Evolutionary conservation across 768 basidiomycete species (phyloP).

Genomic region (Suillus subluteus): DNA sequence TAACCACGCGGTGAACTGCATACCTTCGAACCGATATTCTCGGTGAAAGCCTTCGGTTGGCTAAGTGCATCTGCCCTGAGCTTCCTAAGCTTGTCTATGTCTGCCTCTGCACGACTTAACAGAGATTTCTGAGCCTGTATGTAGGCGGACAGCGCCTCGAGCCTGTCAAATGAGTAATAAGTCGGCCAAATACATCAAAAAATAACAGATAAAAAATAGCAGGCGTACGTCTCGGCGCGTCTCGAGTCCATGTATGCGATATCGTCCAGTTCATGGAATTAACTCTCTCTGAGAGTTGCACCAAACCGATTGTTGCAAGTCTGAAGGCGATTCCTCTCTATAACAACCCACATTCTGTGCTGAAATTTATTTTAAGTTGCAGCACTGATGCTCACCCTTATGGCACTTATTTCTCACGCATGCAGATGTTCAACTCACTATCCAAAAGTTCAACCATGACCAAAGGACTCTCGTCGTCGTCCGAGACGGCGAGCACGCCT

Average conservation of each 20-base stretch:
- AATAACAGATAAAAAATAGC: not conserved
- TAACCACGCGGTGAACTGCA: slow-evolving; percentile 14
- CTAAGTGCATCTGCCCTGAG: slow-evolving; percentile 44
- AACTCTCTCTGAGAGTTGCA: slow-evolving; percentile 13
- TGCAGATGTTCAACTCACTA: slow-evolving; percentile 15
- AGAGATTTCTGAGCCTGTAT: slow-evolving; percentile 62
- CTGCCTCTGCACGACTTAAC: slow-evolving; percentile 61
- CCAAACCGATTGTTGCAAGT: not conserved
- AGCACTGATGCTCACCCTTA: slow-evolving; percentile 10
- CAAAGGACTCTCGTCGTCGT: slow-evolving; percentile 26
- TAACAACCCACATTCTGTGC: not conserved
- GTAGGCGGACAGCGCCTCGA: slow-evolving; percentile 68
- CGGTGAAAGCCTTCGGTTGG: slow-evolving; percentile 38
- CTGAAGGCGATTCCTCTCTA: not conserved
- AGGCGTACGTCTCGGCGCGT: slow-evolving; percentile 40
- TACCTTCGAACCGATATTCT: slow-evolving; percentile 41
- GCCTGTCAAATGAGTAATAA: slow-evolving; percentile 19
- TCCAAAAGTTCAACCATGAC: slow-evolving; percentile 12
- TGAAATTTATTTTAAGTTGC: slow-evolving; percentile 26
- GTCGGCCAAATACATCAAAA: slow-evolving; percentile 11
- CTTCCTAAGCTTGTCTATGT: slow-evolving; percentile 58
- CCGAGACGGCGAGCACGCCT: slow-evolving; percentile 32
- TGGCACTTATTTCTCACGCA: slow-evolving; percentile 30
- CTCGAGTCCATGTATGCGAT: slow-evolving; percentile 32
- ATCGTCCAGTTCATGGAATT: slow-evolving; percentile 39